phyloP scores from a whole-genome alignment of 495 filamentous ascomycete species.

The Saxophila tyrrhenica region DNA sequence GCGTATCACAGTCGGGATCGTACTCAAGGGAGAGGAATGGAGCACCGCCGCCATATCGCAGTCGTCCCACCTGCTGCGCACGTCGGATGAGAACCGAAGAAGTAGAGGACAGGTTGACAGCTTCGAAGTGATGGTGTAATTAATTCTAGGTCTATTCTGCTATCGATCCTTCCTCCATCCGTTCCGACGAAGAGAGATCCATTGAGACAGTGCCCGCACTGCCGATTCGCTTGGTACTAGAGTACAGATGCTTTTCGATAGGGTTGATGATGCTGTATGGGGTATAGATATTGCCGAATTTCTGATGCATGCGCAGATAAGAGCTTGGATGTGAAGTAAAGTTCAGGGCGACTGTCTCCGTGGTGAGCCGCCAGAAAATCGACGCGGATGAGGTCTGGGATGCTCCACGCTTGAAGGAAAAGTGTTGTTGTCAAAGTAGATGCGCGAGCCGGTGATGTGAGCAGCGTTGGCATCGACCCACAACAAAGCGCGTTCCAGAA shows the following conservation, averaged over 20 bases:
- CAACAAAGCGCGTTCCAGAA: constrained; percentile 16
- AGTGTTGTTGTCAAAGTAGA: constrained; percentile 15
- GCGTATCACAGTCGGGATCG: too few species aligned
- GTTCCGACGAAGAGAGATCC: not conserved
- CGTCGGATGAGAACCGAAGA: too few species aligned
- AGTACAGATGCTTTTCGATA: not conserved
- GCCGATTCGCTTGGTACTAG: not conserved
- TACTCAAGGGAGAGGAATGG: too few species aligned
- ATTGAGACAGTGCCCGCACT: not conserved
- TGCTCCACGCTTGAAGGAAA: constrained; percentile 10
- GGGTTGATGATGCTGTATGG: not conserved
- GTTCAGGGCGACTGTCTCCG: not conserved
- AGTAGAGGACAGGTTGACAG: too few species aligned
- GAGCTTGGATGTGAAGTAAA: not conserved
- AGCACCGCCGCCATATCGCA: too few species aligned
- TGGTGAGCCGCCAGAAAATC: constrained; percentile 5
- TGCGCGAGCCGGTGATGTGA: not conserved
- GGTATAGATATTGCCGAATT: not conserved
- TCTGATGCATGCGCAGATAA: not conserved
- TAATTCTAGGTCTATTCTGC: too few species aligned
- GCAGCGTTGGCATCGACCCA: constrained; percentile 20
- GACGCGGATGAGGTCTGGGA: constrained; percentile 3
- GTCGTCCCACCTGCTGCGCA: not conserved
- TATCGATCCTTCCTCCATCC: not conserved
- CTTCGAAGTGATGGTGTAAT: too few species aligned